These are phyloP conservation scores for Clavispora phyllophila DNA, from an alignment of 805 yeast species.

Conservation along the genomic window DNA sequence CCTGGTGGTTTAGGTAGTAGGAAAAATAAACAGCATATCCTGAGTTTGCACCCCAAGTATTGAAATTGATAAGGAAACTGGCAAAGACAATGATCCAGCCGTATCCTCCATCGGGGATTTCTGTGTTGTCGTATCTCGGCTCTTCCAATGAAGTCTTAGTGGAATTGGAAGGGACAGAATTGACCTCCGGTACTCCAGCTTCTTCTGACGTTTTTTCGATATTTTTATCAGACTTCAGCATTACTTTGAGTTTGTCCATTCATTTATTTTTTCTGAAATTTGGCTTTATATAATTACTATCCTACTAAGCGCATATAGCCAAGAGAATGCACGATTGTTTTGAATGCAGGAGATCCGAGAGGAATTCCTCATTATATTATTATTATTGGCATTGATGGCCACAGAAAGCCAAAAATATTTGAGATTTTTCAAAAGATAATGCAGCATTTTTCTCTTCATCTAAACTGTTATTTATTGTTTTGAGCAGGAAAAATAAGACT, in stretches of 20 bases:
- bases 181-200: neutral
- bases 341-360: neutral
- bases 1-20: slow-evolving; percentile 43
- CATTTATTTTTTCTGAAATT: too few relatives aligned
- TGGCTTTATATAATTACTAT: neutral
- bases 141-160: neutral
- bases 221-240: too few relatives aligned
- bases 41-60: slow-evolving; percentile 71
- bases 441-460: too few relatives aligned
- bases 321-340: neutral
- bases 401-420: too few relatives aligned
- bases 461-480: too few relatives aligned
- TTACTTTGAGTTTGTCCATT: too few relatives aligned
- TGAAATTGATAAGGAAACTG: slow-evolving; percentile 46
- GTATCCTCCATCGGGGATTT: slow-evolving; percentile 52
- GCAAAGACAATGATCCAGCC: slow-evolving; percentile 62
- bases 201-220: neutral
- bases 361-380: too few relatives aligned
- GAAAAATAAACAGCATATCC: slow-evolving; percentile 63
- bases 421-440: too few relatives aligned
- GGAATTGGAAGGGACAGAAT: neutral
- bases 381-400: too few relatives aligned
- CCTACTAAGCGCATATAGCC: neutral
- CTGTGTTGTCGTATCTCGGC: neutral
- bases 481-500: too few relatives aligned